phyloP scores from a whole-genome alignment of 495 filamentous ascomycete species.

The Penicillium cosmopolitanum region DNA sequence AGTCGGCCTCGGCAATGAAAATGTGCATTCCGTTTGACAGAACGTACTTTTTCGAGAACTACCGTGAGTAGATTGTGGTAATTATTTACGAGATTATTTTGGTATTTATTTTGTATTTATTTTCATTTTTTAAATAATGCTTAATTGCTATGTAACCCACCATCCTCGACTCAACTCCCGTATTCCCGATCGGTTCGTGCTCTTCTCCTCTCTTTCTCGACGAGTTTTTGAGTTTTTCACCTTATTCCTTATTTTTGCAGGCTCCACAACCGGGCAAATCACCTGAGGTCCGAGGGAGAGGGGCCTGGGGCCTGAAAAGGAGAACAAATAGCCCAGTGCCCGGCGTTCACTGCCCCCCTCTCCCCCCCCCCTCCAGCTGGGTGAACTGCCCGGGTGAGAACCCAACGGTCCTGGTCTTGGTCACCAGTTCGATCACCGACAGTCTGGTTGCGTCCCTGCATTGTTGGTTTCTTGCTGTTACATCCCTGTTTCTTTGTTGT shows the following conservation, averaged over 20 bases:
- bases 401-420: background rate
- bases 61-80: background rate
- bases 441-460: slow-evolving; percentile 16
- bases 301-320: background rate
- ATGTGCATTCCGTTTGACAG: slow-evolving; percentile 33
- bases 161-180: background rate
- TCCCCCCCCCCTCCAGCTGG: too few relatives aligned
- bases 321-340: too few relatives aligned
- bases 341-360: too few relatives aligned
- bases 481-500: background rate
- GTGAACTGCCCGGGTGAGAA: slow-evolving; percentile 7
- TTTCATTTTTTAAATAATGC: background rate
- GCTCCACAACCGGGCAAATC: slow-evolving; percentile 11
- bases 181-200: slow-evolving; percentile 4
- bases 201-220: background rate
- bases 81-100: background rate
- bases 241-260: slow-evolving; percentile 11
- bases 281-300: background rate
- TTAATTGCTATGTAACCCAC: slow-evolving; percentile 12
- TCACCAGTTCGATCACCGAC: slow-evolving; percentile 6
- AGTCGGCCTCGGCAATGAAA: slow-evolving; percentile 41
- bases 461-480: background rate
- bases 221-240: slow-evolving; percentile 15
- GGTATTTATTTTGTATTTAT: background rate
- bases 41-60: slow-evolving; percentile 15